Evolutionary conservation across 345 rosid species (phyloP).

Genomic region (Durio zibethinus): DNA sequence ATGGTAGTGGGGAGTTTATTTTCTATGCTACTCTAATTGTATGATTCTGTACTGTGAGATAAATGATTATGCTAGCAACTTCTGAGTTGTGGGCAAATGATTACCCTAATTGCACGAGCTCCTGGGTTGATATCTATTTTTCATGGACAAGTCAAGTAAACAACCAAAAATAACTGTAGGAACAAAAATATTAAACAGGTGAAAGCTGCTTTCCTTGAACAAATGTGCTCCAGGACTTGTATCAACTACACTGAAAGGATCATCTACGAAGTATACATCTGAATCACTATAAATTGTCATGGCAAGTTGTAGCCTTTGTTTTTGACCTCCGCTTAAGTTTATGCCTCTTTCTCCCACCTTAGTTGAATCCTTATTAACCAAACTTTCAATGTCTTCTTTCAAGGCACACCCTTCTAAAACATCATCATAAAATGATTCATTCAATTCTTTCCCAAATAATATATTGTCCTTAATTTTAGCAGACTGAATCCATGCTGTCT

Average conservation of each 20-base stretch:
- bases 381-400: constrained; percentile 34
- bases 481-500: constrained; percentile 33
- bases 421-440: constrained; percentile 25
- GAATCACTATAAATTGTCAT: constrained; percentile 6
- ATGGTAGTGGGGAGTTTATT: too few relatives aligned
- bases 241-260: constrained; percentile 2
- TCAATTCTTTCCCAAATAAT: constrained; percentile 30
- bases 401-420: constrained; percentile 35
- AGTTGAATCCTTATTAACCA: neutral
- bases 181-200: neutral
- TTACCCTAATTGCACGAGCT: too few relatives aligned
- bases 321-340: constrained; percentile 10
- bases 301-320: neutral
- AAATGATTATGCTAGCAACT: too few relatives aligned
- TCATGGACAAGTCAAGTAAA: too few relatives aligned
- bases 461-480: neutral
- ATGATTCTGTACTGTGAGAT: too few relatives aligned
- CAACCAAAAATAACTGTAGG: neutral
- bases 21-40: too few relatives aligned
- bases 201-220: neutral
- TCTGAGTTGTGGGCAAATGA: too few relatives aligned
- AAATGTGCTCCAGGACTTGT: neutral
- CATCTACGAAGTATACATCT: constrained; percentile 7
- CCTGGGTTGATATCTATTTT: too few relatives aligned
- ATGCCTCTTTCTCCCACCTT: constrained; percentile 7